Conservation (phyloP, 768 basidiomycete species). For the Lactarius deliciosus region DNA sequence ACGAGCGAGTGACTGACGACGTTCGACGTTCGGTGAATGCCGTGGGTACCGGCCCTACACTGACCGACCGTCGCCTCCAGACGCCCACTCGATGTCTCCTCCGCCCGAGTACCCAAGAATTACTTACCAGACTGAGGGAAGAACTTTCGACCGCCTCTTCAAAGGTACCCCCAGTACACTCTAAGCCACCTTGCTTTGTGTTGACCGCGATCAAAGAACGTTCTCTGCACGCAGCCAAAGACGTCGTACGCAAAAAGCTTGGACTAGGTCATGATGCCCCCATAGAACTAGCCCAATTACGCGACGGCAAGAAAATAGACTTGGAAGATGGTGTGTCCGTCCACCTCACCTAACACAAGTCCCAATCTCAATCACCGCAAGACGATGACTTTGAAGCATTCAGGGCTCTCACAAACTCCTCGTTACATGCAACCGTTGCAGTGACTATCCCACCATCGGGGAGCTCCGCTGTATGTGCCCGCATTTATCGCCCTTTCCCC, state of each 20-base stretch:
- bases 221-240: slow-evolving; percentile 57
- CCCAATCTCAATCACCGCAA: slow-evolving; percentile 33
- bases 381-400: slow-evolving; percentile 84
- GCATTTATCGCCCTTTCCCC: too few relatives aligned
- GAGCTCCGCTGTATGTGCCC: slow-evolving; percentile 6
- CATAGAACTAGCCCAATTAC: slow-evolving; percentile 51
- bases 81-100: background rate
- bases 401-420: slow-evolving; percentile 44
- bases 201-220: slow-evolving; percentile 45
- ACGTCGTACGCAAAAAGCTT: slow-evolving; percentile 62
- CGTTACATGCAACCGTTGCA: slow-evolving; percentile 29
- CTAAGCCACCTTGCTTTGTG: slow-evolving; percentile 11
- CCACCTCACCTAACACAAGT: slow-evolving; percentile 1
- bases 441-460: slow-evolving; percentile 13
- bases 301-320: slow-evolving; percentile 54
- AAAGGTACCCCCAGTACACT: slow-evolving; percentile 38
- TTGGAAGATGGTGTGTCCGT: slow-evolving; percentile 70
- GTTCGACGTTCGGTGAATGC: slow-evolving; percentile 12
- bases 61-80: background rate
- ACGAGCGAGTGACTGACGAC: too few relatives aligned
- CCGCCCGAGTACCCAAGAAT: slow-evolving; percentile 15
- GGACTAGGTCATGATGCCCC: slow-evolving; percentile 42
- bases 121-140: slow-evolving; percentile 23
- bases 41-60: slow-evolving; percentile 11
- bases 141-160: slow-evolving; percentile 54